A percentile compares a stretch with the other conserved stretches of the same genome.
Conservation (phyloP, 1,284 basidiomycete species). For the Trichosporon coremiiforme region DNA sequence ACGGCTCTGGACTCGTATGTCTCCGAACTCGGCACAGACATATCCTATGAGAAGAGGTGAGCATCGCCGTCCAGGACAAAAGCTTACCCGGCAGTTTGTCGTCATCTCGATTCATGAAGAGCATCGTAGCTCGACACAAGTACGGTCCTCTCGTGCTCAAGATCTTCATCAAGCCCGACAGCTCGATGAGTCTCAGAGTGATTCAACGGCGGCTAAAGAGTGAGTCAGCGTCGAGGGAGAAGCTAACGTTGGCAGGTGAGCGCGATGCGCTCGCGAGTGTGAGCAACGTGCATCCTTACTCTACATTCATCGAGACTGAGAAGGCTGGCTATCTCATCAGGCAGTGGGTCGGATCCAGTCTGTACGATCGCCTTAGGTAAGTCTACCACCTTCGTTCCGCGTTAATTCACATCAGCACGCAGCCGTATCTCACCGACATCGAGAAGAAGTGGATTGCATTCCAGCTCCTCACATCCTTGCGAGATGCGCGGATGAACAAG, state of each 20-base stretch:
- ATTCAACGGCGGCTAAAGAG: conserved; percentile 71
- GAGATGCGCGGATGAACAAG: conserved; percentile 74
- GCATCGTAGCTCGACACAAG: conserved; percentile 74
- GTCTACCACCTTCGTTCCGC: conserved; percentile 39
- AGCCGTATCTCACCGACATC: conserved; percentile 84
- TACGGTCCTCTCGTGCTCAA: conserved; percentile 74
- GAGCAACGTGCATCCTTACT: conserved; percentile 85
- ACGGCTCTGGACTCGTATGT: conserved; percentile 87
- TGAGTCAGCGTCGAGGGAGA: conserved; percentile 48
- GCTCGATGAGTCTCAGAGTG: conserved; percentile 67
- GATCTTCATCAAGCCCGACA: conserved; percentile 80
- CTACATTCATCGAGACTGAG: conserved; percentile 90
- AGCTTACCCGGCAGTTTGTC: conserved; percentile 59
- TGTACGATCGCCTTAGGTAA: conserved; percentile 97
- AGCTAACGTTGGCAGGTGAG: conserved; percentile 63
- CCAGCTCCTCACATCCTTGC: conserved; percentile 83
- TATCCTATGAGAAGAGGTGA: conserved; percentile 88
- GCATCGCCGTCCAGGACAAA: conserved; percentile 47
- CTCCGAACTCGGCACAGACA: conserved; percentile 77
- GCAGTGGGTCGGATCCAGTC: conserved; percentile 91
- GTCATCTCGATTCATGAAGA: conserved; percentile 91
- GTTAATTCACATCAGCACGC: conserved; percentile 67
- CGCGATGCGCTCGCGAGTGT: conserved; percentile 81
- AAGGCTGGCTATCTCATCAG: conserved; percentile 93
- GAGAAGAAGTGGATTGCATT: conserved; percentile 99